phyloP scores from a whole-genome alignment of 2,329 filamentous ascomycete species.

The Fusarium sp. region DNA sequence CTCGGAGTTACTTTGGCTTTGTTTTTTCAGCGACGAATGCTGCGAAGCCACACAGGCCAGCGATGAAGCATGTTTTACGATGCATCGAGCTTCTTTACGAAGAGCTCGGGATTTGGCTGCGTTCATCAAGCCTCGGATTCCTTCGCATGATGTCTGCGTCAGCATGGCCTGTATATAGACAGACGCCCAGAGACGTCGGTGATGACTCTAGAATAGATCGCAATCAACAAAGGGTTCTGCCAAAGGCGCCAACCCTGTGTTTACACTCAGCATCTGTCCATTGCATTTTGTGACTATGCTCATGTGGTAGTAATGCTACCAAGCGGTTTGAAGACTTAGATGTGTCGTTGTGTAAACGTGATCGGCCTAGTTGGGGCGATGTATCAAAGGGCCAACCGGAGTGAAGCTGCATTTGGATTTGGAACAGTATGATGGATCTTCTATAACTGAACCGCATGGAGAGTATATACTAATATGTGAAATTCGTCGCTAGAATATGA shows the following conservation, averaged over 20 bases:
- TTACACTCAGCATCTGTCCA: background rate
- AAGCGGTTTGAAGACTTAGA: too few species aligned
- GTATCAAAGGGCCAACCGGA: background rate
- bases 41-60: slow-evolving; percentile 1
- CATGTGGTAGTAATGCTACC: background rate
- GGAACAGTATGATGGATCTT: too few species aligned
- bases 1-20: slow-evolving; percentile 34
- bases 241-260: slow-evolving; percentile 4
- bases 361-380: background rate
- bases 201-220: slow-evolving; percentile 42
- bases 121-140: slow-evolving; percentile 11
- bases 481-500: too few species aligned
- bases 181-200: slow-evolving; percentile 38
- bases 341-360: background rate
- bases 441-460: too few species aligned
- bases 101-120: slow-evolving; percentile 12
- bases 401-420: too few species aligned
- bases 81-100: slow-evolving; percentile 9
- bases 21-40: slow-evolving; percentile 18
- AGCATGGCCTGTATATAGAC: slow-evolving; percentile 43
- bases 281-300: background rate
- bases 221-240: slow-evolving; percentile 29
- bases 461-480: too few species aligned
- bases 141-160: slow-evolving; percentile 5
- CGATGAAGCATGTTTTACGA: slow-evolving; percentile 19